phyloP scores from a whole-genome alignment of 305 asterid genomes.

The Salvia sclarea region DNA sequence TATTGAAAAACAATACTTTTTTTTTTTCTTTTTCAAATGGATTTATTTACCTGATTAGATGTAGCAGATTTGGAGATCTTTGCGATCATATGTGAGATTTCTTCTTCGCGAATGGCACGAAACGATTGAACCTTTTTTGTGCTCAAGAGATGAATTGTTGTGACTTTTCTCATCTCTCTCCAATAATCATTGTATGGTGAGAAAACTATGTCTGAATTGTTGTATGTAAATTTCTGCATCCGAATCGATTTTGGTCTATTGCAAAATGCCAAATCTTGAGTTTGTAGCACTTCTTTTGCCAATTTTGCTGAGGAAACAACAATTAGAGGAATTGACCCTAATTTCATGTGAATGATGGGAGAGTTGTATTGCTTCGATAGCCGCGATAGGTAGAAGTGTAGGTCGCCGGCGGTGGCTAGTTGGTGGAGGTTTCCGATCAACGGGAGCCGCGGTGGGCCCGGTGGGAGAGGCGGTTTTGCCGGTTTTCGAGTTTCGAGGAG shows the following conservation, averaged over 20 bases:
- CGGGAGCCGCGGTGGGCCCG: background rate
- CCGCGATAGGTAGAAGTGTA: background rate
- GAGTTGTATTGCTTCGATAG: background rate
- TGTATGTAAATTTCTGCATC: background rate
- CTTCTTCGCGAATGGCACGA: constrained; percentile 25
- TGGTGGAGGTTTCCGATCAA: constrained; percentile 8
- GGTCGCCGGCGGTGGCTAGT: background rate
- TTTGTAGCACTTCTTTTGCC: background rate
- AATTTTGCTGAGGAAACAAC: background rate
- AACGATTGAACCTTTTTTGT: background rate
- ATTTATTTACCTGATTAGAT: too few species aligned
- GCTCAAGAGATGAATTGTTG: background rate
- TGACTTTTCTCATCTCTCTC: constrained; percentile 10
- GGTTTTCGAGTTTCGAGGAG: background rate
- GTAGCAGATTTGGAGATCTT: background rate
- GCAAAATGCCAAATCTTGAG: background rate
- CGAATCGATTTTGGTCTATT: background rate
- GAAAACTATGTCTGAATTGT: background rate
- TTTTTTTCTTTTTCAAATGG: too few species aligned
- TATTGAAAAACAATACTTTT: too few species aligned
- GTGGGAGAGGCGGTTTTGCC: background rate
- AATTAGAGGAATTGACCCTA: background rate
- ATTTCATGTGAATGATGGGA: background rate
- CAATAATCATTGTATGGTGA: background rate
- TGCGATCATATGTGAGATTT: background rate